phyloP scores from a whole-genome alignment of 176 grass and related monocot genomes.

The Musa itinerans region DNA sequence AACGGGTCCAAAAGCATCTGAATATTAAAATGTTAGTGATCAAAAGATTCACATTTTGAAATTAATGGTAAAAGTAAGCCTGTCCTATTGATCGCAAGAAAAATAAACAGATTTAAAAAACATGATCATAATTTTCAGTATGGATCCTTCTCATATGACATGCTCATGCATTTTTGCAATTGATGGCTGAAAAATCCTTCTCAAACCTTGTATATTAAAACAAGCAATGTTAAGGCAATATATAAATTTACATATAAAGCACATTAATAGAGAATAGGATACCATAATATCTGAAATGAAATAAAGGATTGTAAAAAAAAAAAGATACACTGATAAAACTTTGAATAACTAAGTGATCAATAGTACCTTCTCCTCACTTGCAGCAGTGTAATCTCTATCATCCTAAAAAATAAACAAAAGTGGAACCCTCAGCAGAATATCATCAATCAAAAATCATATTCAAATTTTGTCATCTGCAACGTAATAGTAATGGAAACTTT shows the following conservation, averaged over 20 bases:
- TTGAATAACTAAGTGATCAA: slow-evolving; percentile 11
- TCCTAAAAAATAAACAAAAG: slow-evolving; percentile 61
- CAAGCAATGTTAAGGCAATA: neutral
- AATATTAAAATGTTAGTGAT: no score
- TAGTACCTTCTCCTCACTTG: slow-evolving; percentile 63
- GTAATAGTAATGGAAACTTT: neutral
- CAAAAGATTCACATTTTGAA: neutral
- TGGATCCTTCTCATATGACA: no score
- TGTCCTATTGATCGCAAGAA: neutral
- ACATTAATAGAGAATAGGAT: neutral
- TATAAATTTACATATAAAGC: neutral
- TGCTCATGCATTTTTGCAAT: neutral
- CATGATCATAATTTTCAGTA: no score
- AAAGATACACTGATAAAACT: neutral
- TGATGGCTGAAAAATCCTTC: neutral
- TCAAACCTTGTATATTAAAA: neutral
- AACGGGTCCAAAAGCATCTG: no score
- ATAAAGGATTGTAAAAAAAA: neutral
- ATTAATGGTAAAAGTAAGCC: neutral
- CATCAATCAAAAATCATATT: slow-evolving; percentile 6
- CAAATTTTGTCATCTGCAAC: neutral
- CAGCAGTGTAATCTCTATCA: slow-evolving; percentile 55
- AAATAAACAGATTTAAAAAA: neutral
- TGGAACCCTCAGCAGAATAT: slow-evolving; percentile 1
- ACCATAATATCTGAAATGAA: no score